Conservation (phyloP, 2,329 filamentous ascomycete species). For the Cephalotrichum gorgonifer region DNA sequence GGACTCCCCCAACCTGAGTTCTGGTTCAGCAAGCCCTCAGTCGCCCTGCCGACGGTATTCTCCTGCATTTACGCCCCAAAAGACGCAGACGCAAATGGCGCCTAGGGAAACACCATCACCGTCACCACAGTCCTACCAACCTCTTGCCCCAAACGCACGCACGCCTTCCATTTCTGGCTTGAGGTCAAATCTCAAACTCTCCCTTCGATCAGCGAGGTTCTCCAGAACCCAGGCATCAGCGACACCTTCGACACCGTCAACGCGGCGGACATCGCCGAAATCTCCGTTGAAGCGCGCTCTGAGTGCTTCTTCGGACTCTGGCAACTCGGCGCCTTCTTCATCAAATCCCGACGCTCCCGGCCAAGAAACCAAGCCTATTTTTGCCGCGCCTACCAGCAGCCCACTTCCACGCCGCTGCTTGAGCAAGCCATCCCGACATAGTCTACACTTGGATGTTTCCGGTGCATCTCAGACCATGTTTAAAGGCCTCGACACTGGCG, state of each 20-base stretch:
- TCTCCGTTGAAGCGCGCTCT: slow-evolving; percentile 75
- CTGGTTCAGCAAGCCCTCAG: slow-evolving; percentile 46
- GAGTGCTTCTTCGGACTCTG: slow-evolving; percentile 58
- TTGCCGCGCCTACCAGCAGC: slow-evolving; percentile 20
- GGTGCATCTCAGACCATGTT: slow-evolving; percentile 32
- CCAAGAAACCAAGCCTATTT: slow-evolving; percentile 27
- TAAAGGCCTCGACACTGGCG: not conserved
- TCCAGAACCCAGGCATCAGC: slow-evolving; percentile 37
- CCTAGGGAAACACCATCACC: not conserved
- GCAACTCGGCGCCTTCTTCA: slow-evolving; percentile 47
- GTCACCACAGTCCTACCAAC: not conserved
- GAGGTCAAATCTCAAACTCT: slow-evolving; percentile 43
- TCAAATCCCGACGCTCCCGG: slow-evolving; percentile 13
- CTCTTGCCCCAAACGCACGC: slow-evolving; percentile 8
- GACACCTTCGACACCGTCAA: slow-evolving; percentile 43
- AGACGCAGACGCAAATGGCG: slow-evolving; percentile 2
- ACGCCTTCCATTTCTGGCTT: slow-evolving; percentile 12
- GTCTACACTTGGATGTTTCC: slow-evolving; percentile 46
- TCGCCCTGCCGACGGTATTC: slow-evolving; percentile 36
- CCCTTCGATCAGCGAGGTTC: slow-evolving; percentile 51
- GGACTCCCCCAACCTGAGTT: slow-evolving; percentile 18
- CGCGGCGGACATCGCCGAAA: slow-evolving; percentile 62
- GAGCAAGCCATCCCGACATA: slow-evolving; percentile 42
- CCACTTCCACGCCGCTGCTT: slow-evolving; percentile 30
- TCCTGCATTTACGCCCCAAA: slow-evolving; percentile 8